Evolutionary conservation across 106 monocot genomes (phyloP).

Genomic region (Dioscorea dumetorum): DNA sequence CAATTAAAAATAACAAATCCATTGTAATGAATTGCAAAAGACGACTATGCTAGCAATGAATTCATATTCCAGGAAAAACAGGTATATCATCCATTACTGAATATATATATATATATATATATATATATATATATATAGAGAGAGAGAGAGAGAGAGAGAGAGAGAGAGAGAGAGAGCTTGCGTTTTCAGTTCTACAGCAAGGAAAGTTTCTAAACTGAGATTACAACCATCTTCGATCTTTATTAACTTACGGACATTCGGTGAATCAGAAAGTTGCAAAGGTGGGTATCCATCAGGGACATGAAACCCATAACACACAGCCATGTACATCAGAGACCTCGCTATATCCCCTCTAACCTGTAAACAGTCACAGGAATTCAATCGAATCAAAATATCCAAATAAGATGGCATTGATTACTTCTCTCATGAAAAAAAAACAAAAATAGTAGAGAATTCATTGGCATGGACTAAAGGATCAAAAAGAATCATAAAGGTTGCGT

Average conservation of each 20-base stretch:
- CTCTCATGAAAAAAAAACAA: background rate
- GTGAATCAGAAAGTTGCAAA: conserved; percentile 66
- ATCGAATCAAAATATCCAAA: background rate
- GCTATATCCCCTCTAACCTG: conserved; percentile 87
- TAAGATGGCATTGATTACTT: background rate
- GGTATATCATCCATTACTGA: background rate
- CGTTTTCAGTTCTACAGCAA: background rate
- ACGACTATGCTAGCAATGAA: background rate
- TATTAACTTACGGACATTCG: conserved; percentile 46
- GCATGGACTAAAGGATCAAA: background rate
- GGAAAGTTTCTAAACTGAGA: too few species aligned
- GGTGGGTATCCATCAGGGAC: conserved; percentile 29
- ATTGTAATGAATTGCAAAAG: background rate
- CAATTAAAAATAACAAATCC: background rate
- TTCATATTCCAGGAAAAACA: background rate
- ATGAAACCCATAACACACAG: conserved; percentile 56
- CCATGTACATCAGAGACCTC: conserved; percentile 84
- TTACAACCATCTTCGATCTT: too few species aligned
- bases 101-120: background rate
- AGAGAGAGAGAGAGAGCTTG: too few species aligned
- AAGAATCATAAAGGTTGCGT: background rate
- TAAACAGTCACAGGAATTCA: background rate
- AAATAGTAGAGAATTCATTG: background rate
- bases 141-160: too few species aligned
- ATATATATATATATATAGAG: too few species aligned